Conservation (phyloP, 2,329 filamentous ascomycete genomes). For the Byssochlamys sp. region DNA sequence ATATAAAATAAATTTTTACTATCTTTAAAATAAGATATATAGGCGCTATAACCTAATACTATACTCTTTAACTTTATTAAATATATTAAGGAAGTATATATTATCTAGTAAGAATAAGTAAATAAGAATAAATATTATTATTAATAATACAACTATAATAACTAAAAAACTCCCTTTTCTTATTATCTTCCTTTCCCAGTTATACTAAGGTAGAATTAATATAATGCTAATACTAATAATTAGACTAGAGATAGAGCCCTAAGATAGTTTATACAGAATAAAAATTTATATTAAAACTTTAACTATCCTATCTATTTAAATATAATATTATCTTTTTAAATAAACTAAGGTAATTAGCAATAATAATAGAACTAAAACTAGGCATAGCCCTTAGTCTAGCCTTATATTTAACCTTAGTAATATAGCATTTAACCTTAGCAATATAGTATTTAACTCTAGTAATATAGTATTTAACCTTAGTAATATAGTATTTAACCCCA, state of each 20-base stretch:
- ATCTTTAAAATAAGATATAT: background rate
- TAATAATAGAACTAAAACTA: too few species aligned
- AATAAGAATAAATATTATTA: background rate
- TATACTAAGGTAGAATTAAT: background rate
- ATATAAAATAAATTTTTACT: background rate
- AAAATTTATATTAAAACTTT: background rate
- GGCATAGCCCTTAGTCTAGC: too few species aligned
- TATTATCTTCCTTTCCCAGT: background rate
- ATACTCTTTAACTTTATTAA: background rate
- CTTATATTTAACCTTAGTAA: too few species aligned
- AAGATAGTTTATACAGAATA: background rate
- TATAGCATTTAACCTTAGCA: too few species aligned
- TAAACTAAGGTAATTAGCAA: background rate
- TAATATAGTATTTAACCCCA: too few species aligned
- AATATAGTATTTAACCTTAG: too few species aligned
- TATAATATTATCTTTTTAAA: background rate
- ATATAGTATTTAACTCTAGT: too few species aligned
- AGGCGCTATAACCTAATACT: background rate
- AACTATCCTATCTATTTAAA: background rate
- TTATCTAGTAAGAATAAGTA: background rate
- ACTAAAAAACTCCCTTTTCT: background rate
- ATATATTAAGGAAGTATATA: background rate
- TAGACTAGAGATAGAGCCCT: background rate
- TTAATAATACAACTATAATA: background rate
- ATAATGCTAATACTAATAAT: background rate